Conservation (phyloP, 768 basidiomycete species). For the Termitomyces sp. region DNA sequence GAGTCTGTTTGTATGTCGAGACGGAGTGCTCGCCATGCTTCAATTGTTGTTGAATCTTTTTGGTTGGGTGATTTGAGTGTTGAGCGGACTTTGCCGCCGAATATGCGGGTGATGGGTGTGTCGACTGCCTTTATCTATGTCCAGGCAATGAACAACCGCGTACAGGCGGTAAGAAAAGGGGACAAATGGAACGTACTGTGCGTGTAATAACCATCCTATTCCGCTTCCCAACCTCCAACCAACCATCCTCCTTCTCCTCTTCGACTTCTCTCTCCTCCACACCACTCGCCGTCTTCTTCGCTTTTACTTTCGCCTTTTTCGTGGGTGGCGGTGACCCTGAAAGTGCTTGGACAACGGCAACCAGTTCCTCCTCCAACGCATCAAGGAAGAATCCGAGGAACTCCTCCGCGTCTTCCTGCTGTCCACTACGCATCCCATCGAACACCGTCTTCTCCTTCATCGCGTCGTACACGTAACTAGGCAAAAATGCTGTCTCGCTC, state of each 20-base stretch:
- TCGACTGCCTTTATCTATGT: slow-evolving; percentile 70
- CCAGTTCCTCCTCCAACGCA: slow-evolving; percentile 87
- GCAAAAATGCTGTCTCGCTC: slow-evolving; percentile 68
- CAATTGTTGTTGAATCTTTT: slow-evolving; percentile 81
- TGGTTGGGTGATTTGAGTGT: slow-evolving; percentile 76
- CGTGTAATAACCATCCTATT: slow-evolving; percentile 78
- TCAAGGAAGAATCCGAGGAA: slow-evolving; percentile 97
- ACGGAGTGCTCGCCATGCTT: slow-evolving; percentile 86
- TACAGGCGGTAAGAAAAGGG: background rate
- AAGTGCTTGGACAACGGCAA: slow-evolving; percentile 46
- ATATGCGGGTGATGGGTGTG: slow-evolving; percentile 86
- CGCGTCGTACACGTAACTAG: slow-evolving; percentile 84
- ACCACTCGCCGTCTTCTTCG: slow-evolving; percentile 13
- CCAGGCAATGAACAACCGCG: background rate
- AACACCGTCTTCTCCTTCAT: slow-evolving; percentile 92
- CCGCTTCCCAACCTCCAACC: slow-evolving; percentile 91
- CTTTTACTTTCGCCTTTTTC: slow-evolving; percentile 28
- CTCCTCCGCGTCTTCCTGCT: slow-evolving; percentile 98
- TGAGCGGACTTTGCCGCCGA: slow-evolving; percentile 89
- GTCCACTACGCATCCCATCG: slow-evolving; percentile 89
- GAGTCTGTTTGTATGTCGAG: slow-evolving; percentile 69
- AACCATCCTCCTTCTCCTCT: slow-evolving; percentile 53
- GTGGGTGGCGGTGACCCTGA: slow-evolving; percentile 36
- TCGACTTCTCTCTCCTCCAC: slow-evolving; percentile 34
- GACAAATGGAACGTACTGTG: slow-evolving; percentile 44